Evolutionary conservation across 106 monocot species (phyloP).

Genomic region (Hemerocallis citrina): DNA sequence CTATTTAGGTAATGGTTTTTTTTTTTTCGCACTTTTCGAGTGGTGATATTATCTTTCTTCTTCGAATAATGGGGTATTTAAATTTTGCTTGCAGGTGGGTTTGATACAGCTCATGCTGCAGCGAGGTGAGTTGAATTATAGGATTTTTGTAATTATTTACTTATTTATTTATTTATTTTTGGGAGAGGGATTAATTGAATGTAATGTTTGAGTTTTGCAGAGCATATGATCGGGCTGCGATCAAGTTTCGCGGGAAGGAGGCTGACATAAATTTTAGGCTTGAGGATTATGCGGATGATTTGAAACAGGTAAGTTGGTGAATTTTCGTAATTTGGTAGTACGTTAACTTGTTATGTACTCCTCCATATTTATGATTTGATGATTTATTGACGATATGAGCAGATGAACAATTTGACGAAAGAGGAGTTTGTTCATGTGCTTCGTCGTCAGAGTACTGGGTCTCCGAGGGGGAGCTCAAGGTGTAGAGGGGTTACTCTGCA

Average conservation of each 20-base stretch:
- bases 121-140: slow-evolving; percentile 24
- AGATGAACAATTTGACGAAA: slow-evolving; percentile 82
- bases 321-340: too few relatives aligned
- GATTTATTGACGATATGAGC: not conserved
- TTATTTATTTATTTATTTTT: not conserved
- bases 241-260: slow-evolving; percentile 51
- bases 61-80: too few relatives aligned
- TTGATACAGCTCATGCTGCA: slow-evolving; percentile 77
- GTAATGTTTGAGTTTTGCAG: slow-evolving; percentile 4
- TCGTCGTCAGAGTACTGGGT: slow-evolving; percentile 89
- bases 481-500: slow-evolving; percentile 95
- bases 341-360: too few relatives aligned
- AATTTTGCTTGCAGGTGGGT: slow-evolving; percentile 47
- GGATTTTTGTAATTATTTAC: not conserved
- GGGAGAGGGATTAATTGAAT: too few relatives aligned
- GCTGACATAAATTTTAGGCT: slow-evolving; percentile 61
- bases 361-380: not conserved
- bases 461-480: slow-evolving; percentile 89
- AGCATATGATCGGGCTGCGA: slow-evolving; percentile 55
- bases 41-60: not conserved
- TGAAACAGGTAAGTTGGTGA: slow-evolving; percentile 38
- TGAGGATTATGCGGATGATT: slow-evolving; percentile 49
- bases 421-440: slow-evolving; percentile 95
- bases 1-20: slow-evolving; percentile 51
- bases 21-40: too few relatives aligned